phyloP scores from a whole-genome alignment of 768 basidiomycete species.

The Paxillus rubicundulus region DNA sequence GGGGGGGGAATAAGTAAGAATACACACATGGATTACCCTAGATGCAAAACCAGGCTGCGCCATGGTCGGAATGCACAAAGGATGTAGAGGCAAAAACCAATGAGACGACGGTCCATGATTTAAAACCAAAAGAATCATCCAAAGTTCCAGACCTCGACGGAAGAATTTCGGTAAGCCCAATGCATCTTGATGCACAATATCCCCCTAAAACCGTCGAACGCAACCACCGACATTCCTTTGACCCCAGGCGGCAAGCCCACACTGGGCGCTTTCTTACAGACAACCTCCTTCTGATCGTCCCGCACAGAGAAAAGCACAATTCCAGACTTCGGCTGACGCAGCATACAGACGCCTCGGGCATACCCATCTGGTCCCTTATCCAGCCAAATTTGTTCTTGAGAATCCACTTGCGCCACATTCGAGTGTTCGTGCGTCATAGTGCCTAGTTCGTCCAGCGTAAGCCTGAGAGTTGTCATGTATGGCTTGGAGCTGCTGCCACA shows the following conservation, averaged over 20 bases:
- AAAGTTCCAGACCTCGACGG: not conserved
- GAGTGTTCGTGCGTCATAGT: not conserved
- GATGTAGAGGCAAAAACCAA: no score
- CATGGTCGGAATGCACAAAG: no score
- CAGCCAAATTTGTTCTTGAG: not conserved
- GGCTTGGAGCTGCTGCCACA: not conserved
- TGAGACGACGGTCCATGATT: no score
- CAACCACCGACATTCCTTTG: not conserved
- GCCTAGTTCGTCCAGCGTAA: not conserved
- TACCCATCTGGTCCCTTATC: slow-evolving; percentile 5
- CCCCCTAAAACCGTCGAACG: slow-evolving; percentile 6
- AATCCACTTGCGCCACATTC: not conserved
- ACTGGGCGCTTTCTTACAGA: not conserved
- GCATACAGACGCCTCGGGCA: not conserved
- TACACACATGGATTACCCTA: no score
- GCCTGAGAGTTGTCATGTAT: not conserved
- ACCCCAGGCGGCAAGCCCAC: not conserved
- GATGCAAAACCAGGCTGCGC: no score
- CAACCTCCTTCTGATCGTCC: not conserved
- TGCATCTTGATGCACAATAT: not conserved
- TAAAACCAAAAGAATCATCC: not conserved
- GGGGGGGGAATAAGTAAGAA: no score
- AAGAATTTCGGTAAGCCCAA: not conserved
- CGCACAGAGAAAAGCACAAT: not conserved
- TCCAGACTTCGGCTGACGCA: not conserved